Evolutionary conservation across 2,329 filamentous ascomycete genomes (phyloP).

Genomic region (Beauveria bassiana): DNA sequence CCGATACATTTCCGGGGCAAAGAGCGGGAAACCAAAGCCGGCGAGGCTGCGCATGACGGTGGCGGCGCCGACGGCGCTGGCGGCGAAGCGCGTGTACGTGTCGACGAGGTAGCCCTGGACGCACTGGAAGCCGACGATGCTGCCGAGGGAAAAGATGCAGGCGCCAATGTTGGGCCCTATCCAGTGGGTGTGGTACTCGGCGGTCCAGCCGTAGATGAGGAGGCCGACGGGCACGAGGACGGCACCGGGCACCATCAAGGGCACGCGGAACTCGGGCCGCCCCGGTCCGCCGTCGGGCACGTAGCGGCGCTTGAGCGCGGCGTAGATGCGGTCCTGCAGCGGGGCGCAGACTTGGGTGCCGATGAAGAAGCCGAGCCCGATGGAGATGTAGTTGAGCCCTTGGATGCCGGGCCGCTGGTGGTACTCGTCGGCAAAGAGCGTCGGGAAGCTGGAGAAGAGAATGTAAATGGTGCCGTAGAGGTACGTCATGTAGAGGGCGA

Average conservation of each 20-base stretch:
- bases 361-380: conserved; percentile 21
- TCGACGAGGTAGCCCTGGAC: conserved; percentile 41
- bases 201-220: conserved; percentile 39
- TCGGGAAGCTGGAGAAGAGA: conserved; percentile 39
- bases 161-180: conserved; percentile 38
- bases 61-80: conserved; percentile 36
- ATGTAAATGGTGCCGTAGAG: conserved; percentile 55
- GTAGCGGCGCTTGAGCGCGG: conserved; percentile 33
- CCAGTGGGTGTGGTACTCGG: conserved; percentile 35
- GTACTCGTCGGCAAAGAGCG: conserved; percentile 49
- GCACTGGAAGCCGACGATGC: conserved; percentile 36
- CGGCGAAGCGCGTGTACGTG: conserved; percentile 37
- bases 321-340: conserved; percentile 39
- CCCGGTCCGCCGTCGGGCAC: conserved; percentile 26
- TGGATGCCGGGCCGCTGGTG: conserved; percentile 48
- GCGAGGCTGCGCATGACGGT: conserved; percentile 39
- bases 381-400: conserved; percentile 23
- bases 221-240: conserved; percentile 35
- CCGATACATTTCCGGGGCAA: conserved; percentile 38
- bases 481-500: conserved; percentile 60
- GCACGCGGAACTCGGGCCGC: conserved; percentile 35
- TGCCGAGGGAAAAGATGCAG: conserved; percentile 28
- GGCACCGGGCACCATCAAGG: conserved; percentile 33
- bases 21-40: conserved; percentile 45
- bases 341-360: conserved; percentile 32